A percentile compares a stretch with the other conserved stretches of the same genome.
Evolutionary conservation across 179 eudicot genomes (phyloP).

Genomic region (Drosera spatulata): DNA sequence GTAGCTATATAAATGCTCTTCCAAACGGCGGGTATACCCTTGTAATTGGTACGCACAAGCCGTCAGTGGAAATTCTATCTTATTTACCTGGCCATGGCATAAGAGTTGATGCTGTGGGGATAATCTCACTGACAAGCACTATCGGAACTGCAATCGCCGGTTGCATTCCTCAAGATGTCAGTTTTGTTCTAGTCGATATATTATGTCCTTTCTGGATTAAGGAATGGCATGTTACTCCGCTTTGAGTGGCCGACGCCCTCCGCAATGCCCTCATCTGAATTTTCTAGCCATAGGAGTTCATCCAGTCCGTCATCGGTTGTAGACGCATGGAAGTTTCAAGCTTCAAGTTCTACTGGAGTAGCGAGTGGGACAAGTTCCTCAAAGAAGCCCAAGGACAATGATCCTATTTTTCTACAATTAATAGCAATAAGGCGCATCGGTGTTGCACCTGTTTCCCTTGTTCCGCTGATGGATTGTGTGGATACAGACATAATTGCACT

Average conservation of each 20-base stretch:
- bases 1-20: slow-evolving; percentile 13
- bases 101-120: slow-evolving; percentile 58
- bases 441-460: slow-evolving; percentile 82
- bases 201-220: slow-evolving; percentile 71
- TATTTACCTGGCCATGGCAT: slow-evolving; percentile 54
- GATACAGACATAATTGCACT: slow-evolving; percentile 88
- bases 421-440: slow-evolving; percentile 95
- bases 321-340: slow-evolving; percentile 20
- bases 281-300: slow-evolving; percentile 21
- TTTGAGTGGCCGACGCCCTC: slow-evolving; percentile 85
- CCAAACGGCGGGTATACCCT: slow-evolving; percentile 39
- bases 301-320: slow-evolving; percentile 14
- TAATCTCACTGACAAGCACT: slow-evolving; percentile 64
- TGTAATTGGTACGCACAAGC: slow-evolving; percentile 93
- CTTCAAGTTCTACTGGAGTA: slow-evolving; percentile 17
- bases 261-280: slow-evolving; percentile 21
- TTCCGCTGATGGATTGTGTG: slow-evolving; percentile 64
- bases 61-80: slow-evolving; percentile 84
- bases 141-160: slow-evolving; percentile 72
- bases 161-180: slow-evolving; percentile 92
- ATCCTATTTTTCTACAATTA: slow-evolving; percentile 61
- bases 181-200: slow-evolving; percentile 84
- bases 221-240: slow-evolving; percentile 93
- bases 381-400: slow-evolving; percentile 36
- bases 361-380: slow-evolving; percentile 14